Percentiles rank a stretch among this genome's conserved stretches.
Conservation (phyloP, 768 basidiomycete species). For the Lactarius deliciosus region DNA sequence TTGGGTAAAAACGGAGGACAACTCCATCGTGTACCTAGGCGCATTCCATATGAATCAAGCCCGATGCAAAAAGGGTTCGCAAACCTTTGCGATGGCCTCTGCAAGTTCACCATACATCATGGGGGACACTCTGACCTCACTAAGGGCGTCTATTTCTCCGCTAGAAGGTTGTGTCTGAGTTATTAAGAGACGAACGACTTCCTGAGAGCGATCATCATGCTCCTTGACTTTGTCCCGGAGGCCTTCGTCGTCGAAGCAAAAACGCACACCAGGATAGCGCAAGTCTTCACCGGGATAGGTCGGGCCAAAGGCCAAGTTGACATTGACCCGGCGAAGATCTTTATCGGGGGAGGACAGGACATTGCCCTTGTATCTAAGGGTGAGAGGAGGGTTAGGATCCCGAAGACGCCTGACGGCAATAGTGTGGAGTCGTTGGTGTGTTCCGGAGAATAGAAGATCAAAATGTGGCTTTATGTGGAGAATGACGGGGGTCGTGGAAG, state of each 20-base stretch:
- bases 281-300: constrained; percentile 79
- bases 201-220: constrained; percentile 60
- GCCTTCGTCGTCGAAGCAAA: constrained; percentile 77
- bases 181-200: constrained; percentile 74
- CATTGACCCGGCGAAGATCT: constrained; percentile 58
- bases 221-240: constrained; percentile 51
- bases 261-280: constrained; percentile 81
- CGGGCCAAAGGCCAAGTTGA: constrained; percentile 76
- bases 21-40: constrained; percentile 72
- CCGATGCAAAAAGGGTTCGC: background rate
- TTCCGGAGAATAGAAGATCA: constrained; percentile 81
- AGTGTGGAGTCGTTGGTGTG: constrained; percentile 75
- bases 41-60: constrained; percentile 7
- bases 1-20: constrained; percentile 64
- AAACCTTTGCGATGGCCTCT: constrained; percentile 66
- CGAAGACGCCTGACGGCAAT: constrained; percentile 70
- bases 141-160: constrained; percentile 63
- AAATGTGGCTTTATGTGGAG: constrained; percentile 79
- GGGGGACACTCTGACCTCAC: constrained; percentile 64
- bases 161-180: constrained; percentile 63
- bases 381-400: constrained; percentile 64
- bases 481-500: constrained; percentile 71
- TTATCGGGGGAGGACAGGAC: constrained; percentile 62
- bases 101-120: constrained; percentile 72
- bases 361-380: constrained; percentile 63